A percentile compares a stretch with the other conserved stretches of the same genome.
These are phyloP conservation scores for Candida sakaeoensis DNA, from an alignment of 805 yeast species.

Conservation along the genomic window DNA sequence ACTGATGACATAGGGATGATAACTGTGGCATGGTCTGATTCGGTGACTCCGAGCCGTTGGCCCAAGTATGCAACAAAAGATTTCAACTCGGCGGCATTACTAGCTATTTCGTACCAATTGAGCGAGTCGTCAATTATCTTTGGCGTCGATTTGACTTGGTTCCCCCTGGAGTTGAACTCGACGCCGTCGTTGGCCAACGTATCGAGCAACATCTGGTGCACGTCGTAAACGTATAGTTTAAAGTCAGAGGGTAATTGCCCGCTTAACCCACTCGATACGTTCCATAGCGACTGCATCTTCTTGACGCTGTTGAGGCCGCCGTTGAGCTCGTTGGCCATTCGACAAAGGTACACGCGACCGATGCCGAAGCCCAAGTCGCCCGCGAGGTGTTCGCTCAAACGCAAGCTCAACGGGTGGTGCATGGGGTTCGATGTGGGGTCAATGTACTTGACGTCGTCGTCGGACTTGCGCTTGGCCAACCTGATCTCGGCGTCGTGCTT, in stretches of 20 bases:
- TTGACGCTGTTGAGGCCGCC: constrained; percentile 37
- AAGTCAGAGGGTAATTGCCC: constrained; percentile 23
- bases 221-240: constrained; percentile 41
- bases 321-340: constrained; percentile 30
- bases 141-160: constrained; percentile 17
- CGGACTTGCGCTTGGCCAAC: constrained; percentile 23
- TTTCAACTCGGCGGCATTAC: constrained; percentile 23
- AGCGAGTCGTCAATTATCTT: constrained; percentile 10
- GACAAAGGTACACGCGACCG: constrained; percentile 37
- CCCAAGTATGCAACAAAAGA: constrained; percentile 23
- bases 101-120: constrained; percentile 37
- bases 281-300: constrained; percentile 27
- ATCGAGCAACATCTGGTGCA: constrained; percentile 27
- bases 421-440: constrained; percentile 39
- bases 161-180: constrained; percentile 31
- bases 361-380: constrained; percentile 40
- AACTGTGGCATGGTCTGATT: background rate
- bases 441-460: constrained; percentile 24
- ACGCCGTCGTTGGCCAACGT: constrained; percentile 27
- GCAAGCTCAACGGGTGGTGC: constrained; percentile 27
- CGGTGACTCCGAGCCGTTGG: constrained; percentile 17
- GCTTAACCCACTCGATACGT: constrained; percentile 9
- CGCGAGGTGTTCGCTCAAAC: constrained; percentile 32
- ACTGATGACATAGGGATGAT: constrained; percentile 6
- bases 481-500: constrained; percentile 30